Base-by-base conservation (phyloP, 2,329 filamentous ascomycete species). In the Aureobasidium sp. region DNA sequence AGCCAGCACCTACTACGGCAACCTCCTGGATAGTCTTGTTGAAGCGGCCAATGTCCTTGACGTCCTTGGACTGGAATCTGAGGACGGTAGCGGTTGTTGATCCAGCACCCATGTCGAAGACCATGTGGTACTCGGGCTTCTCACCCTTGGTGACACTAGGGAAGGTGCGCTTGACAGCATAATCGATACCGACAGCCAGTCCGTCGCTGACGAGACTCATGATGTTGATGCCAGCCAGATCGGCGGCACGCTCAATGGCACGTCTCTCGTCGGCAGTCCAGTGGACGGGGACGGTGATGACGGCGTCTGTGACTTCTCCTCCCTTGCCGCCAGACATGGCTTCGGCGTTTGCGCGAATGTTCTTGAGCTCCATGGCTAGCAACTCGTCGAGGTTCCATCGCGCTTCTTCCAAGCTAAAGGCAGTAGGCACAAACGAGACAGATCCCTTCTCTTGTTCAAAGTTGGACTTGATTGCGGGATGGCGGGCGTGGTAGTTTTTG, bases 11-110 rank as follows among this genome's bases (percentile, higher is more conserved):
- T 48, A 97, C 69, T 41, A 96, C 90, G 65, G 91, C 85, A n/a
- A 97, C 88, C 74, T 99, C 94, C 73, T 97, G 94, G 36, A 99
- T 79, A 1, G 91, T 97, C 84, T 97, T 97, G 81, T 97, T 97
- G 79, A 85, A 93, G 74, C 89, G 91, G 67, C 91, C 92, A 61
- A 93, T 78, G 69, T 97, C 93, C 81, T 97, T 99, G 65, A 97
- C 87, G 1, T 83, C 87, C 68, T 88, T 87, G 72, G 89, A 89
- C 75, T 97, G 92, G 77, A 99, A 96, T 70, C 87, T 88, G 72
- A 99, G 77, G 58, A 99, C 80, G 7, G 91, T 94, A 5, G 93
- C 93, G 69, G 91, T 96, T 36, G 93, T 89, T 49, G 91, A 97
- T 5, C 94, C 94, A 67, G 94, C 92, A 67, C 94, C 94, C 92